Percentiles rank a stretch among this genome's conserved stretches.
Evolutionary conservation across 108 stramenopile species (phyloP).

Genomic region (Pseudonitzschia pungens): DNA sequence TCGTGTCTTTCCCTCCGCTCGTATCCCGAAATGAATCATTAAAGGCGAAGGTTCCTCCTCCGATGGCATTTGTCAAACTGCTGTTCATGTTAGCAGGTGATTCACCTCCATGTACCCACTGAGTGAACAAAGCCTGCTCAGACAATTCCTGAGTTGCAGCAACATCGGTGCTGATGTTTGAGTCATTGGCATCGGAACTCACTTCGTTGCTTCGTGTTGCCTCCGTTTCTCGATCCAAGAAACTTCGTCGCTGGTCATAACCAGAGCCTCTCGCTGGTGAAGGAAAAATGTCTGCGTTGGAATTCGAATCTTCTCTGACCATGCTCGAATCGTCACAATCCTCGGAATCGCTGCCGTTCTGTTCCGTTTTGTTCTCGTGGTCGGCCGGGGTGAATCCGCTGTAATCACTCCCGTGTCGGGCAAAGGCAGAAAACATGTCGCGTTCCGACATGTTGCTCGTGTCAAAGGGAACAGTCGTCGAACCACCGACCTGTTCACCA

Average conservation of each 20-base stretch:
- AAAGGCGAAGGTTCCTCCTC: background rate
- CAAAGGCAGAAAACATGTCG: conserved; percentile 61
- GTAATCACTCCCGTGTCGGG: conserved; percentile 42
- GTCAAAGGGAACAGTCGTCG: background rate
- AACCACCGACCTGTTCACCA: background rate
- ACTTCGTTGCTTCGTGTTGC: background rate
- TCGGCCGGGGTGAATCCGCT: background rate
- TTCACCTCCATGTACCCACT: conserved; percentile 36
- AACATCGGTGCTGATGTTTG: background rate
- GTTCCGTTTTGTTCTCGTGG: background rate
- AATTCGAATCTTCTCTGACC: background rate
- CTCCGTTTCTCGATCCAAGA: background rate
- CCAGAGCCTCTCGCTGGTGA: background rate
- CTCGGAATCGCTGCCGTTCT: background rate
- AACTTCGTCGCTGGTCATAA: background rate
- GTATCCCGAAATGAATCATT: conserved; percentile 1
- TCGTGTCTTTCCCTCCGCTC: background rate
- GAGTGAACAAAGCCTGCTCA: conserved; percentile 40
- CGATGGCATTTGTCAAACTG: background rate
- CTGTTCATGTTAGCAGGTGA: conserved; percentile 7
- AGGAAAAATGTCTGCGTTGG: background rate
- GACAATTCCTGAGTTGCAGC: conserved; percentile 7
- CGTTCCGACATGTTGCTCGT: conserved; percentile 36
- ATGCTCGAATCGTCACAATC: background rate
- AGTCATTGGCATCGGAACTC: background rate